Percentiles rank a stretch among this genome's conserved stretches.
Conservation (phyloP, 768 basidiomycete species). For the Boletales sp. region DNA sequence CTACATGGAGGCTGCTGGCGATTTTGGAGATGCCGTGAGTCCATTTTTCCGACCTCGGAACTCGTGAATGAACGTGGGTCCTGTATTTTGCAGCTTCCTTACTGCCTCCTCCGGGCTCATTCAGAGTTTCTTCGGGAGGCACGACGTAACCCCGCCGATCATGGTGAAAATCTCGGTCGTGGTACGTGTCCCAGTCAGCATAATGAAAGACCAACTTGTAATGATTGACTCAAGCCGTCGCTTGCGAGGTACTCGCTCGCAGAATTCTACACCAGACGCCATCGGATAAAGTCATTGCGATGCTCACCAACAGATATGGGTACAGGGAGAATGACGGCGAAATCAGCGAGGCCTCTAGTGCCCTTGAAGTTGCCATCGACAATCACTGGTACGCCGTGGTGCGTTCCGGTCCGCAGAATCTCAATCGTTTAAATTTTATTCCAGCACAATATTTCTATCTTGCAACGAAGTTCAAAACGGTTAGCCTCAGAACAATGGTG, state of each 20-base stretch:
- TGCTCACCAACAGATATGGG: constrained; percentile 78
- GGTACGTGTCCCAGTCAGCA: constrained; percentile 41
- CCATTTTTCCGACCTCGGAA: not conserved
- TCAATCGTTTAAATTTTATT: not conserved
- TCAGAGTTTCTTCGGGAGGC: constrained; percentile 83
- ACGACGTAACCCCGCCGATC: constrained; percentile 77
- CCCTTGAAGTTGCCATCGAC: constrained; percentile 90
- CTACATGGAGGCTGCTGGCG: constrained; percentile 78
- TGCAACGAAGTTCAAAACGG: constrained; percentile 83
- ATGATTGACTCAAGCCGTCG: constrained; percentile 47
- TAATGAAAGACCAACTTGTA: not conserved
- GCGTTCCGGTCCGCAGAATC: not conserved
- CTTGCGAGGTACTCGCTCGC: constrained; percentile 83
- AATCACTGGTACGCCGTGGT: constrained; percentile 61
- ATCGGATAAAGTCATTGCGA: constrained; percentile 56
- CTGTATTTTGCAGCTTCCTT: constrained; percentile 59
- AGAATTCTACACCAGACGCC: constrained; percentile 69
- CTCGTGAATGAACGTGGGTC: not conserved
- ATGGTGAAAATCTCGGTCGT: constrained; percentile 79
- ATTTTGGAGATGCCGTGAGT: constrained; percentile 80
- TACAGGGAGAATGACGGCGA: constrained; percentile 75
- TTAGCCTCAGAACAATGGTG: constrained; percentile 26
- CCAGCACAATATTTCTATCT: constrained; percentile 77
- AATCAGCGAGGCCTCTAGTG: constrained; percentile 66
- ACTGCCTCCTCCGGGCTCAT: constrained; percentile 72